A percentile compares a stretch with the other conserved stretches of the same genome.
Conservation (phyloP, 257 asterid species). For the Petunia axillaris region DNA sequence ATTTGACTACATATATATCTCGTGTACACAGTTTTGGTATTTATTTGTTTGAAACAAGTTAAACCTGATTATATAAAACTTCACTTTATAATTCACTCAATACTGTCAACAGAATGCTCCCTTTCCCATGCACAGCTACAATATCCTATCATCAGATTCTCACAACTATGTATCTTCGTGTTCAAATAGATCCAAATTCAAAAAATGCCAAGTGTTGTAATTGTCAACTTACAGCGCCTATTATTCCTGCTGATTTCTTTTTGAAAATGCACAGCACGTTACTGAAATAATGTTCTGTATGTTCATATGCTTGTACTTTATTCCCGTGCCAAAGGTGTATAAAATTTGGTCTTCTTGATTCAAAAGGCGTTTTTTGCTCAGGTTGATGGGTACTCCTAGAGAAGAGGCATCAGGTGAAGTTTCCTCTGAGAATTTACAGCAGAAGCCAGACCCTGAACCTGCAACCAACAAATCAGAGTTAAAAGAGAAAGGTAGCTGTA, state of each 20-base stretch:
- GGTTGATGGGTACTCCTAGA: constrained; percentile 41
- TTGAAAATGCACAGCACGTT: neutral
- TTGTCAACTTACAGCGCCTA: constrained; percentile 20
- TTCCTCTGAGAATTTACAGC: constrained; percentile 39
- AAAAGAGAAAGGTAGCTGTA: constrained; percentile 3
- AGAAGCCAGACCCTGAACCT: constrained; percentile 30
- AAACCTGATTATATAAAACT: neutral
- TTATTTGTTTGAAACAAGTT: neutral
- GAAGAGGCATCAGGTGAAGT: constrained; percentile 39
- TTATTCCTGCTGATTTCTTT: neutral
- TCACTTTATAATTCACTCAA: neutral
- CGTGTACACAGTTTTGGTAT: neutral
- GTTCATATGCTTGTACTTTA: constrained; percentile 9
- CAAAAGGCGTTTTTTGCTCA: constrained; percentile 1
- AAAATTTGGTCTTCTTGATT: constrained; percentile 30
- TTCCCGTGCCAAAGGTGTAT: constrained; percentile 17
- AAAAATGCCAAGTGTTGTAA: neutral
- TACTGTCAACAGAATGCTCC: neutral
- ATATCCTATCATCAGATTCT: neutral
- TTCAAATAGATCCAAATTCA: constrained; percentile 18
- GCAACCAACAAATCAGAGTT: constrained; percentile 35
- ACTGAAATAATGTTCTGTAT: constrained; percentile 1
- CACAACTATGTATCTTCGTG: constrained; percentile 5
- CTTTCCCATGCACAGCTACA: constrained; percentile 3
- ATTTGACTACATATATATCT: neutral